Conservation (phyloP, 2,329 filamentous ascomycete genomes). For the Trichoderma atrobrunneum region DNA sequence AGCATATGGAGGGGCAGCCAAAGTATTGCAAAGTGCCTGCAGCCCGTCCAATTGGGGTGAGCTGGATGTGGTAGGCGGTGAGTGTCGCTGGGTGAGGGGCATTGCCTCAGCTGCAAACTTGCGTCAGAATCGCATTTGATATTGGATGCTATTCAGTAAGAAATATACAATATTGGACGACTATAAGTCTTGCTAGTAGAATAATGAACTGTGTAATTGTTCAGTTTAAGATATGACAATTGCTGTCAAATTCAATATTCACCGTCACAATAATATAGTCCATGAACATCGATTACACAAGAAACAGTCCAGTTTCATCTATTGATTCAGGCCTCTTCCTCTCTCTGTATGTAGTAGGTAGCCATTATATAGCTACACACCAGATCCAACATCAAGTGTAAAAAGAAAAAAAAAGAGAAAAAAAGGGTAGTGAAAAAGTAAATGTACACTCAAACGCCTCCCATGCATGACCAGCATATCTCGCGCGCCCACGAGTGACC, state of each 20-base stretch:
- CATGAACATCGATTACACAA: not conserved
- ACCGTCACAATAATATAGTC: not conserved
- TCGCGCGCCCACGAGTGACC: not conserved
- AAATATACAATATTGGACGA: too few relatives aligned
- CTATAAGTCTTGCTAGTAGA: not conserved
- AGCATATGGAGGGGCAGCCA: slow-evolving; percentile 25
- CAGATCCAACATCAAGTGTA: not conserved
- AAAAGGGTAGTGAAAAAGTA: slow-evolving; percentile 22
- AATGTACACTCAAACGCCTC: slow-evolving; percentile 20
- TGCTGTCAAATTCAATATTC: not conserved
- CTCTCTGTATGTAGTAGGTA: not conserved
- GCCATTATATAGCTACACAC: not conserved
- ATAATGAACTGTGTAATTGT: not conserved
- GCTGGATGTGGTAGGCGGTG: slow-evolving; percentile 26
- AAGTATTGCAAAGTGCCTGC: slow-evolving; percentile 2
- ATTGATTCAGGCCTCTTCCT: not conserved
- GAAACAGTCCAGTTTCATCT: not conserved
- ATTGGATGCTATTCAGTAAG: not conserved
- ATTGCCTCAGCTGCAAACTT: not conserved
- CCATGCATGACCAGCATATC: slow-evolving; percentile 17
- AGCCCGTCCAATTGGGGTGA: not conserved
- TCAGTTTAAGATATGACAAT: not conserved
- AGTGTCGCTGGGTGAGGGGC: not conserved
- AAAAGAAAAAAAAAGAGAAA: not conserved
- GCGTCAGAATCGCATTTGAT: not conserved